Conservation (phyloP, 2,329 filamentous ascomycete genomes). For the Colletotrichum godetiae region DNA sequence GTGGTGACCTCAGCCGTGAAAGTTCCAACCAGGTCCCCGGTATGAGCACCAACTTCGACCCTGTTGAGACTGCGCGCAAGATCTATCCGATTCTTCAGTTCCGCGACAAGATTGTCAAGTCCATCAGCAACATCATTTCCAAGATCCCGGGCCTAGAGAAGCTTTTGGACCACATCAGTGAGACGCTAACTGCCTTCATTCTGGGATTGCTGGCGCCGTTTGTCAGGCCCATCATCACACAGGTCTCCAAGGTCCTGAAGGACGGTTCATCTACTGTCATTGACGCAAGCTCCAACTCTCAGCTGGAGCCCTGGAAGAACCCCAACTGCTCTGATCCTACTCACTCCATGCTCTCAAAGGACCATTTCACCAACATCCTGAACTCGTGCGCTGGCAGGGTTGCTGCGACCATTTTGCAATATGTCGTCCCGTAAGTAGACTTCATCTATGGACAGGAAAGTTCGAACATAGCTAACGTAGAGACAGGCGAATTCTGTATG, state of each 20-base stretch:
- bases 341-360: slow-evolving; percentile 85
- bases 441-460: neutral
- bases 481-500: slow-evolving; percentile 80
- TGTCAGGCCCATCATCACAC: slow-evolving; percentile 89
- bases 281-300: slow-evolving; percentile 75
- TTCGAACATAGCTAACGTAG: slow-evolving; percentile 37
- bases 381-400: slow-evolving; percentile 82
- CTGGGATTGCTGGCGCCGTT: slow-evolving; percentile 92
- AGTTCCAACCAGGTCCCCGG: slow-evolving; percentile 75
- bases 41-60: slow-evolving; percentile 81
- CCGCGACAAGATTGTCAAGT: slow-evolving; percentile 91
- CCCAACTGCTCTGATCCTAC: slow-evolving; percentile 81
- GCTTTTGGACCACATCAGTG: slow-evolving; percentile 92
- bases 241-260: slow-evolving; percentile 86
- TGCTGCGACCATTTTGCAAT: slow-evolving; percentile 82
- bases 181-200: slow-evolving; percentile 92
- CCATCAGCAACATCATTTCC: slow-evolving; percentile 85
- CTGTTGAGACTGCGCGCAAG: slow-evolving; percentile 78
- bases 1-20: slow-evolving; percentile 49
- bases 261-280: slow-evolving; percentile 81
- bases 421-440: slow-evolving; percentile 77
- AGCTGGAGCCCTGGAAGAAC: slow-evolving; percentile 85
- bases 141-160: slow-evolving; percentile 92
- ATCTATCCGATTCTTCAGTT: slow-evolving; percentile 97
- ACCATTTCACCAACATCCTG: slow-evolving; percentile 84